Conservation (phyloP, 192 early-diverging fungal species). For the Umbelopsis vinacea region DNA sequence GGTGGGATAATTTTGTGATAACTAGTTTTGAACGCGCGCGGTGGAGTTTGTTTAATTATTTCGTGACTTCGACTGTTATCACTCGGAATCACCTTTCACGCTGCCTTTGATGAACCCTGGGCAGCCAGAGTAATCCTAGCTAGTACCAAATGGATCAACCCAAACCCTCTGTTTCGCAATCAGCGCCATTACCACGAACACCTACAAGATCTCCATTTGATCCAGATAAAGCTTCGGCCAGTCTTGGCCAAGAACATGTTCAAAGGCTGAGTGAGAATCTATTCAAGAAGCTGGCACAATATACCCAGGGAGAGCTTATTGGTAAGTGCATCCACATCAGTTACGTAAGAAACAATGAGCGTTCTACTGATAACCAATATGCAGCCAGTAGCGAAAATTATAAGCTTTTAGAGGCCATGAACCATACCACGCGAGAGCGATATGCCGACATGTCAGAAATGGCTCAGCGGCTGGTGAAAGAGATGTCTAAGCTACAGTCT, state of each 20-base stretch:
- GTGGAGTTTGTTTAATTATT: no score
- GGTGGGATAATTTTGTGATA: no score
- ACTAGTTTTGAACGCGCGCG: no score
- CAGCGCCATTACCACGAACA: conserved; percentile 14
- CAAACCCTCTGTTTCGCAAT: not conserved
- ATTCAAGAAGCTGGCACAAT: conserved; percentile 36
- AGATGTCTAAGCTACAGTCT: conserved; percentile 43
- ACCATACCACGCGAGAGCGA: conserved; percentile 38
- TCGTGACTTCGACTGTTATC: no score
- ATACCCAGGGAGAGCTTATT: conserved; percentile 38
- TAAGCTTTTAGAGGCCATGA: conserved; percentile 43
- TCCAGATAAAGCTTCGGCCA: conserved; percentile 27
- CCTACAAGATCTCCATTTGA: conserved; percentile 11
- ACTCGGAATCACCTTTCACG: no score
- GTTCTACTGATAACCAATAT: not conserved
- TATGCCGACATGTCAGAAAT: conserved; percentile 42
- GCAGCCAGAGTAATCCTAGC: not conserved
- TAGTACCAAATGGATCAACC: conserved; percentile 3
- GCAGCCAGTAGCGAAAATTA: conserved; percentile 33
- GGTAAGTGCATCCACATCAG: conserved; percentile 2
- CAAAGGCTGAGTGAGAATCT: conserved; percentile 33
- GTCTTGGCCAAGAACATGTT: conserved; percentile 36
- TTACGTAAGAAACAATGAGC: not conserved
- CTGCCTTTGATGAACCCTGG: not conserved
- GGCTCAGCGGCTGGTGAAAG: conserved; percentile 40